A percentile compares a stretch with the other conserved stretches of the same genome.
Evolutionary conservation across 2,329 filamentous ascomycete species (phyloP).

Genomic region (Aspergillus flavus): DNA sequence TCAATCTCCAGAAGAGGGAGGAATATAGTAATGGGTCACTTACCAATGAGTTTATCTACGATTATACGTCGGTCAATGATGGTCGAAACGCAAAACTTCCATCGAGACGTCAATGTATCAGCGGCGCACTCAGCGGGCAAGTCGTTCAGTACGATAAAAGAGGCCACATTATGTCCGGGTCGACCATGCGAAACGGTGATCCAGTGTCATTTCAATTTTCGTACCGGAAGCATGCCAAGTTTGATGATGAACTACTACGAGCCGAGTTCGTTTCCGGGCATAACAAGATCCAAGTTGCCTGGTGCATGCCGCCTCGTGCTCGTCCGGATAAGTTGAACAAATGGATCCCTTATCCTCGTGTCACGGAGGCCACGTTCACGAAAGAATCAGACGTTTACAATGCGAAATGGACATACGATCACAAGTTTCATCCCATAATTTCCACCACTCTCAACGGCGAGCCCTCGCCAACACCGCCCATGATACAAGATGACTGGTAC

Average conservation of each 20-base stretch:
- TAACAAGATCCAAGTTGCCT: conserved; percentile 57
- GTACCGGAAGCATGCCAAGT: conserved; percentile 57
- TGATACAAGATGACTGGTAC: conserved; percentile 54
- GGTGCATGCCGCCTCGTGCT: conserved; percentile 55
- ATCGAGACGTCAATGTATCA: conserved; percentile 24
- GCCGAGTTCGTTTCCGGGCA: conserved; percentile 58
- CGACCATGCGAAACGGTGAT: conserved; percentile 56
- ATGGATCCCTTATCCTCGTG: conserved; percentile 60
- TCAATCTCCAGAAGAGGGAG: conserved; percentile 48
- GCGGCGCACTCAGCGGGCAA: conserved; percentile 40
- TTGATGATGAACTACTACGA: conserved; percentile 58
- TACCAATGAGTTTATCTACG: conserved; percentile 53
- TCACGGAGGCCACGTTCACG: conserved; percentile 58
- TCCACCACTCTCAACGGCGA: conserved; percentile 55
- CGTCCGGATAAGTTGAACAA: conserved; percentile 55
- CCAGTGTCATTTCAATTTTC: conserved; percentile 57
- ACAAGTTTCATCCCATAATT: conserved; percentile 53
- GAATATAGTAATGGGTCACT: conserved; percentile 49
- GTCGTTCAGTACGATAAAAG: conserved; percentile 56
- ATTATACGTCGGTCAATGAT: conserved; percentile 38
- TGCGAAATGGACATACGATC: conserved; percentile 52
- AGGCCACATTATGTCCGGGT: conserved; percentile 57
- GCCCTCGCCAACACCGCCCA: conserved; percentile 54
- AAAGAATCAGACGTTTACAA: conserved; percentile 56
- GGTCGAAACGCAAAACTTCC: neutral